phyloP scores from a whole-genome alignment of 2,329 filamentous ascomycete species.

The Phaeosphaeriaceae sp. region DNA sequence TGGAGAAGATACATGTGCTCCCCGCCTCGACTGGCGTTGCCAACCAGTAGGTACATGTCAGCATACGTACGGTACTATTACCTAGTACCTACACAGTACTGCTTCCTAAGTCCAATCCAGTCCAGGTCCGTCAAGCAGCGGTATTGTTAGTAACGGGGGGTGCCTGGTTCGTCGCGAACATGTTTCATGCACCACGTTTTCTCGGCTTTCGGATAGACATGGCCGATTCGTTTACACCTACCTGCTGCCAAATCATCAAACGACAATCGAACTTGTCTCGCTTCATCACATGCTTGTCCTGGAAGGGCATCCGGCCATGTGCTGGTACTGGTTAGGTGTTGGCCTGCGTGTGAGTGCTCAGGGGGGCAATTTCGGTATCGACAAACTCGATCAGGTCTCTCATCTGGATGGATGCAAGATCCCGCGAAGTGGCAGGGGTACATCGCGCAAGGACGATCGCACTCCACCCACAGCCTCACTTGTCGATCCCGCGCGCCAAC shows the following conservation, averaged over 20 bases:
- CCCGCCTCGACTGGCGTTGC: background rate
- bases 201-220: slow-evolving; percentile 20
- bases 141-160: slow-evolving; percentile 6
- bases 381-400: slow-evolving; percentile 33
- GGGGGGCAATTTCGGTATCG: slow-evolving; percentile 39
- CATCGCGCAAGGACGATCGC: slow-evolving; percentile 35
- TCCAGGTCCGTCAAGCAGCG: background rate
- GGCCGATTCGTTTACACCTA: slow-evolving; percentile 31
- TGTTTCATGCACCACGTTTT: slow-evolving; percentile 42
- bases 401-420: slow-evolving; percentile 40
- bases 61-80: too few species aligned
- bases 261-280: slow-evolving; percentile 33
- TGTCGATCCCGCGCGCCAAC: slow-evolving; percentile 35
- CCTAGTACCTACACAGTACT: too few species aligned
- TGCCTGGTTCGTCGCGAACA: slow-evolving; percentile 35
- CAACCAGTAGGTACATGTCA: background rate
- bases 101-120: background rate
- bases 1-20: background rate
- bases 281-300: slow-evolving; percentile 26
- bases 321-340: slow-evolving; percentile 1
- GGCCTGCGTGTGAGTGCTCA: slow-evolving; percentile 20
- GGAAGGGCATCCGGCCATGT: slow-evolving; percentile 9
- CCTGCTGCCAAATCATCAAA: slow-evolving; percentile 45
- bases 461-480: slow-evolving; percentile 45
- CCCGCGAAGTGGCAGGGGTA: slow-evolving; percentile 31